These are phyloP conservation scores for Diutina mesorugosa DNA, from an alignment of 1,139 yeast genomes.

Conservation along the genomic window DNA sequence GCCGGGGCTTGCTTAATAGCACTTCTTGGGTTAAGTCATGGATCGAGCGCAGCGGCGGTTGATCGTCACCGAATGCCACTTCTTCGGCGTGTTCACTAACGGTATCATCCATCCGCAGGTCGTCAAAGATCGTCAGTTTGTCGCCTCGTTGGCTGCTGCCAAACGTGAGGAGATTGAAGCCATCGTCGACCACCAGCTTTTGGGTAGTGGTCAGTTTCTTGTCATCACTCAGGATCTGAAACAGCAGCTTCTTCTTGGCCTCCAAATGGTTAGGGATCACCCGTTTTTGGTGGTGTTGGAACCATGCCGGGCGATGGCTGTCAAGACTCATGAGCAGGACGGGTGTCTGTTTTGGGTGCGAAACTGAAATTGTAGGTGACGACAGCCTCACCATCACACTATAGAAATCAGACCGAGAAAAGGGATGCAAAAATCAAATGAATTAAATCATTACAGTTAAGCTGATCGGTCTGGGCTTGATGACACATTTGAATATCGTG, in stretches of 20 bases:
- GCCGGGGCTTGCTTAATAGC: slow-evolving; percentile 19
- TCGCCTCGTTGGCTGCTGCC: slow-evolving; percentile 14
- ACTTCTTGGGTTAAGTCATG: slow-evolving; percentile 41
- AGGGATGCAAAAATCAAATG: too few species aligned
- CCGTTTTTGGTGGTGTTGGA: slow-evolving; percentile 41
- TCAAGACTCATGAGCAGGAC: background rate
- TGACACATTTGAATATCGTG: background rate
- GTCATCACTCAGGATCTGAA: slow-evolving; percentile 18
- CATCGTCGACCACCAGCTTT: slow-evolving; percentile 7
- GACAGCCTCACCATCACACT: background rate
- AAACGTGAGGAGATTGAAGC: slow-evolving; percentile 27
- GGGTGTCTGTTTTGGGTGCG: background rate
- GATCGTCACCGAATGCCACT: slow-evolving; percentile 21
- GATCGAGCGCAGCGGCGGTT: slow-evolving; percentile 51
- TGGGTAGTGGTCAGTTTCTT: slow-evolving; percentile 7
- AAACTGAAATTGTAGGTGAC: background rate
- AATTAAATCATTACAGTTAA: too few species aligned
- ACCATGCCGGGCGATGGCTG: slow-evolving; percentile 21
- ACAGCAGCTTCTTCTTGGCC: slow-evolving; percentile 30
- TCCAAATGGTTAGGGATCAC: slow-evolving; percentile 44
- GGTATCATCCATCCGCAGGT: slow-evolving; percentile 17
- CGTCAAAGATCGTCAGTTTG: slow-evolving; percentile 8
- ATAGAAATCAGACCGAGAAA: background rate
- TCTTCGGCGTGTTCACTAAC: slow-evolving; percentile 17
- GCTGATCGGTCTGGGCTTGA: too few species aligned